Conservation (phyloP, 2,329 filamentous ascomycete species). For the Neofusicoccum cordaticola region DNA sequence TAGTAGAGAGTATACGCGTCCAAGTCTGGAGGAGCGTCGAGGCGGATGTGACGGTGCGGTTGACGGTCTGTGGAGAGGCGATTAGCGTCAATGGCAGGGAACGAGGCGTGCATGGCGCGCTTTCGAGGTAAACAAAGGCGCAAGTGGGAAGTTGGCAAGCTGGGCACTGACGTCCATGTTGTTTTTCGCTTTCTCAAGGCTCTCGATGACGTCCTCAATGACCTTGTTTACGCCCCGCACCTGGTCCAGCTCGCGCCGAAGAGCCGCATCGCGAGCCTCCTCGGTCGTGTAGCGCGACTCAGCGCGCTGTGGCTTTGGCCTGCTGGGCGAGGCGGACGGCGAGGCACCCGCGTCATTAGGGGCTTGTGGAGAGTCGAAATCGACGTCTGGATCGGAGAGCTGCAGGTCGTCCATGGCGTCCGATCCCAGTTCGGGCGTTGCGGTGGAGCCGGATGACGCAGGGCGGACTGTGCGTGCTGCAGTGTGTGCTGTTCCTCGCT, state of each 20-base stretch:
- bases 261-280: conserved; percentile 67
- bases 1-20: conserved; percentile 94
- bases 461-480: background rate
- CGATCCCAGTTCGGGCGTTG: background rate
- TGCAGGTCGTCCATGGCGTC: conserved; percentile 52
- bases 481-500: conserved; percentile 14
- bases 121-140: background rate
- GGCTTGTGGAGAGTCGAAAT: conserved; percentile 56
- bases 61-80: conserved; percentile 65
- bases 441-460: background rate
- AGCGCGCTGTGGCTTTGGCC: conserved; percentile 31
- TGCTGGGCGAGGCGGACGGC: conserved; percentile 38
- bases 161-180: conserved; percentile 67
- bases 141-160: background rate
- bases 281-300: conserved; percentile 60
- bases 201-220: conserved; percentile 74
- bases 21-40: conserved; percentile 90
- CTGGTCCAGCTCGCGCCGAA: conserved; percentile 77
- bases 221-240: conserved; percentile 84
- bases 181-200: conserved; percentile 66
- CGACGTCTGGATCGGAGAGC: conserved; percentile 55
- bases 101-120: background rate
- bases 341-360: conserved; percentile 31
- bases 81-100: background rate
- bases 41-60: conserved; percentile 79